Evolutionary conservation across 208 protist species (phyloP).

Genomic region (Trypanosoma boissoni): DNA sequence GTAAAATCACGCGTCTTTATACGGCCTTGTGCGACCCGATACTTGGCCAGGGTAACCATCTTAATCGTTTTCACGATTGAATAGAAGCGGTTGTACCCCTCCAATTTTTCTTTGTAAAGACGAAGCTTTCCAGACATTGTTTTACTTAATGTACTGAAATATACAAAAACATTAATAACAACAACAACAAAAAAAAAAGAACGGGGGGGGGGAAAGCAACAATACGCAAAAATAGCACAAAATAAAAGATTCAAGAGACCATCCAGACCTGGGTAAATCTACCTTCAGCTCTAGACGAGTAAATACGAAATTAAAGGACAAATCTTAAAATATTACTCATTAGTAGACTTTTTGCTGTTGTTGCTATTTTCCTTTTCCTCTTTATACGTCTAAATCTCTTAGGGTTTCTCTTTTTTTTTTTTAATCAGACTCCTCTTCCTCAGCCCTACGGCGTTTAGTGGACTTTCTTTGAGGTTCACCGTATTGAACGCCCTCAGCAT

Average conservation of each 20-base stretch:
- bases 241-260: too few species aligned
- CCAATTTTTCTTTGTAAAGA: slow-evolving; percentile 91
- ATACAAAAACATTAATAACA: background rate
- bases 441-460: slow-evolving; percentile 51
- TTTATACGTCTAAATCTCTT: slow-evolving; percentile 13
- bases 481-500: slow-evolving; percentile 83
- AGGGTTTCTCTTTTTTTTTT: slow-evolving; percentile 11
- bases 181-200: slow-evolving; percentile 7
- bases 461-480: slow-evolving; percentile 49
- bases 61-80: slow-evolving; percentile 92
- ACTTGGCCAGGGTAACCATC: slow-evolving; percentile 91
- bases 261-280: too few species aligned
- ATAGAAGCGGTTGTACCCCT: slow-evolving; percentile 91
- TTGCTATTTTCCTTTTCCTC: background rate
- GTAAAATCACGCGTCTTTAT: slow-evolving; percentile 88
- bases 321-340: background rate
- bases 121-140: slow-evolving; percentile 89
- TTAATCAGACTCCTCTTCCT: slow-evolving; percentile 60
- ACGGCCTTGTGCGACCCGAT: slow-evolving; percentile 62
- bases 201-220: slow-evolving; percentile 2
- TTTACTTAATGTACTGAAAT: slow-evolving; percentile 17
- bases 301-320: slow-evolving; percentile 15
- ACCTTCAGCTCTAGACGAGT: slow-evolving; percentile 17
- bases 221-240: slow-evolving; percentile 11
- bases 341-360: background rate